Base-by-base conservation (phyloP, 495 filamentous ascomycete species). In the Xylaria bambusicola region DNA sequence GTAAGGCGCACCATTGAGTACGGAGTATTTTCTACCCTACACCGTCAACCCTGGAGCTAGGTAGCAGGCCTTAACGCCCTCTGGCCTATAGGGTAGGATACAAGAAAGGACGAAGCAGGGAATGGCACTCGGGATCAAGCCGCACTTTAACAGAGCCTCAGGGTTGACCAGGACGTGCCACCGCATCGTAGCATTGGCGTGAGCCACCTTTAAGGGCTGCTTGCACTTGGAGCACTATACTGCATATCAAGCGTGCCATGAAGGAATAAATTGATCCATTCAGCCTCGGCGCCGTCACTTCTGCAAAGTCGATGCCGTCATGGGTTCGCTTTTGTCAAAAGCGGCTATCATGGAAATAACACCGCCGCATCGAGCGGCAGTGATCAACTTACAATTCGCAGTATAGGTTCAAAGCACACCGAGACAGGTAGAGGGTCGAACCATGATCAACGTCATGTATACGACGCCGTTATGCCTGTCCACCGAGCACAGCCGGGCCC, bases 121-220 rank as follows among this genome's bases (percentile, higher is more conserved):
- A 8, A 50, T 41, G 35, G 17, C 44, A 44, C 45, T 20, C 35
- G 33, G 33, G 12, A 49, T 10, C 44, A 58, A 49, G 55, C 55
- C 45, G 55, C 55, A 41, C 55, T 33, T 41, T 41, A 41, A 40
- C 36, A 58, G 56, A 58, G 47, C 56, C 56, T 58, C 56, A 51
- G 56, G 29, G 36, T 44, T n/a, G 46, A 51, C 13, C 41, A 41
- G 35, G 13, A 58, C 44, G 55, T 58, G 45, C 27, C 44, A 58
- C 55, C 45, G 55, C 55, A 58, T 50, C 6, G 55, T 58, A 48
- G 45, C 24, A 41, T 48, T 31, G 35, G 55, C 35, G 55, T 38
- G 55, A 58, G 55, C 44, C 55, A 45, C 35, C 29, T 40, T 33
- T 38, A n/a, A n/a, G n/a, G n/a, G n/a, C n/a, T n/a, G n/a, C n/a